Conservation (phyloP, 202 grass and related monocot species). For the Bolboschoenoplectus hybrid region DNA sequence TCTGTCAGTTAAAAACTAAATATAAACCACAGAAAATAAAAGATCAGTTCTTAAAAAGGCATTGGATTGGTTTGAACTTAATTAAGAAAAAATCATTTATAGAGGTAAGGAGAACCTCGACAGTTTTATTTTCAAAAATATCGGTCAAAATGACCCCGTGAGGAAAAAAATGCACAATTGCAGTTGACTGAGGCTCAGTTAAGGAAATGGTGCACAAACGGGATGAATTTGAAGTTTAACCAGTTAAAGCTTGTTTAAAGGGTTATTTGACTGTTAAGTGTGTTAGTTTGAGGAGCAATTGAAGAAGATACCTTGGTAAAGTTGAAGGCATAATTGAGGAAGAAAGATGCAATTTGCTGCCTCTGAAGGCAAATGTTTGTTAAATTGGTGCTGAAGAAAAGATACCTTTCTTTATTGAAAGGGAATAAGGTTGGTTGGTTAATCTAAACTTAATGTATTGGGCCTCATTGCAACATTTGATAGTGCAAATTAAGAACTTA, state of each 20-base stretch:
- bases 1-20: not conserved
- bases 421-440: not conserved
- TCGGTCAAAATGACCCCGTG: not conserved
- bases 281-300: constrained; percentile 5
- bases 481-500: constrained; percentile 42
- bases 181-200: not conserved
- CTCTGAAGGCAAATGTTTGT: not conserved
- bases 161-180: not conserved
- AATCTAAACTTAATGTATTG: not conserved
- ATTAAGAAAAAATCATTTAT: not conserved
- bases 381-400: not conserved
- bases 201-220: not conserved
- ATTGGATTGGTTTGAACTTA: not conserved
- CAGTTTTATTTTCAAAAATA: not conserved
- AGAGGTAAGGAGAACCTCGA: not conserved
- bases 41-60: not conserved
- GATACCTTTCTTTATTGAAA: not conserved
- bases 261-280: not conserved
- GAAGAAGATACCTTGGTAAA: constrained; percentile 4
- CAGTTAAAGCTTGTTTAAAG: not conserved
- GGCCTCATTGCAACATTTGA: constrained; percentile 4
- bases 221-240: constrained; percentile 5
- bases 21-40: not conserved
- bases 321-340: not conserved
- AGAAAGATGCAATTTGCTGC: not conserved